Percentiles rank a stretch among this genome's conserved stretches.
Conservation (phyloP, 2,329 filamentous ascomycete species). For the Neonectria ditissima region DNA sequence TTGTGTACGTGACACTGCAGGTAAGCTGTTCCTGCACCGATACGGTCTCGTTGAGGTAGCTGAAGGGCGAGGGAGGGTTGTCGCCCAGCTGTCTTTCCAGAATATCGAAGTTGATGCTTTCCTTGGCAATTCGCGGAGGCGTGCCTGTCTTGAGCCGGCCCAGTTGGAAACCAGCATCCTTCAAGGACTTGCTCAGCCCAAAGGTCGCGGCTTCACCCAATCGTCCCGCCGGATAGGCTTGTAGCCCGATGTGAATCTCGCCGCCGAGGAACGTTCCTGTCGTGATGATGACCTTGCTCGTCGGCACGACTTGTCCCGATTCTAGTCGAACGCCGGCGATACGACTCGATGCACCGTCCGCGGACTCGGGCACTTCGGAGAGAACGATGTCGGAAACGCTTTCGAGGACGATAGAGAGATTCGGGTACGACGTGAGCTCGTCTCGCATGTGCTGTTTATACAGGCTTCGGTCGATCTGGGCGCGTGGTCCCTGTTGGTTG, state of each 20-base stretch:
- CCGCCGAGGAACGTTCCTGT: conserved; percentile 96
- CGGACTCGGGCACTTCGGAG: conserved; percentile 60
- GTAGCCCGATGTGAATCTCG: conserved; percentile 94
- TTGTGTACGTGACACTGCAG: conserved; percentile 92
- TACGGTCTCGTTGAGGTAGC: conserved; percentile 85
- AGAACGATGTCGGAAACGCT: conserved; percentile 91
- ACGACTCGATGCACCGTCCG: conserved; percentile 68
- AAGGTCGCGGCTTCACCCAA: conserved; percentile 96
- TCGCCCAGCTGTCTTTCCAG: conserved; percentile 85
- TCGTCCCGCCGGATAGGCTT: conserved; percentile 86
- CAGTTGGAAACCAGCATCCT: conserved; percentile 87
- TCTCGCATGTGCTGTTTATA: conserved; percentile 93
- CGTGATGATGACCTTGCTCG: conserved; percentile 89
- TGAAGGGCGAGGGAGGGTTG: conserved; percentile 88
- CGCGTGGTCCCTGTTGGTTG: conserved; percentile 76
- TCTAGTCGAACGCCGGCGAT: conserved; percentile 90
- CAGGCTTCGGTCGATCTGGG: conserved; percentile 91
- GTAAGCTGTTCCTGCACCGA: conserved; percentile 83
- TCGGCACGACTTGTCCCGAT: conserved; percentile 84
- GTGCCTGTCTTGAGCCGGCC: conserved; percentile 96
- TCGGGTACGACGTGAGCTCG: conserved; percentile 82
- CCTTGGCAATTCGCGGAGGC: conserved; percentile 84
- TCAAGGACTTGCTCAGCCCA: conserved; percentile 89
- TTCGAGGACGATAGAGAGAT: conserved; percentile 83
- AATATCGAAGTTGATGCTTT: conserved; percentile 81